phyloP scores from a whole-genome alignment of 768 basidiomycete species.

The Gymnopilus junonius region DNA sequence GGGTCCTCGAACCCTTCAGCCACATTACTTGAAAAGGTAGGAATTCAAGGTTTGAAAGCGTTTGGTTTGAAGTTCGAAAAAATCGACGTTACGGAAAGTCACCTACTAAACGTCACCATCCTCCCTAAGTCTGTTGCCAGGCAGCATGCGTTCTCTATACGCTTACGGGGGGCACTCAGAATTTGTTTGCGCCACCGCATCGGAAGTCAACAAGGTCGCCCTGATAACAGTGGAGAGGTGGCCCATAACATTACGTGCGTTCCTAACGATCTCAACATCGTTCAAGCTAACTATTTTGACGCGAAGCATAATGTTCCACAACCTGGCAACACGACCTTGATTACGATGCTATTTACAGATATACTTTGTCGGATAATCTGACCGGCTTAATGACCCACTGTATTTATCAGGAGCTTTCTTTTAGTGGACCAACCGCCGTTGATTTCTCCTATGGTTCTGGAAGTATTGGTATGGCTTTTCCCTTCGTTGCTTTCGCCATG shows the following conservation, averaged over 20 bases:
- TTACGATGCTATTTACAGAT: slow-evolving; percentile 4
- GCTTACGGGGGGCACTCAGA: slow-evolving; percentile 2
- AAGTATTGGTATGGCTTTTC: neutral
- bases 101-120: neutral
- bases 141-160: neutral
- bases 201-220: slow-evolving; percentile 8
- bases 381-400: slow-evolving; percentile 2
- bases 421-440: neutral
- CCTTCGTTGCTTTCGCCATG: neutral
- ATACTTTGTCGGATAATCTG: slow-evolving; percentile 5
- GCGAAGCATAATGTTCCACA: neutral
- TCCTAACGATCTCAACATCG: slow-evolving; percentile 8
- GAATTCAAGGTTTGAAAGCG: neutral
- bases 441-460: neutral
- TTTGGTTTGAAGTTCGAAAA: neutral
- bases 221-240: slow-evolving; percentile 1
- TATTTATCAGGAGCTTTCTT: neutral
- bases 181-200: slow-evolving; percentile 12
- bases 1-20: neutral
- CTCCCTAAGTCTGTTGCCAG: neutral
- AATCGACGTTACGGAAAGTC: neutral
- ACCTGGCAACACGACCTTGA: slow-evolving; percentile 1
- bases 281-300: slow-evolving; percentile 3
- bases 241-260: slow-evolving; percentile 3
- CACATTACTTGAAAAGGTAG: slow-evolving; percentile 1